Conservation (phyloP, 2,329 filamentous ascomycete species). For the Fusarium bactridioides region DNA sequence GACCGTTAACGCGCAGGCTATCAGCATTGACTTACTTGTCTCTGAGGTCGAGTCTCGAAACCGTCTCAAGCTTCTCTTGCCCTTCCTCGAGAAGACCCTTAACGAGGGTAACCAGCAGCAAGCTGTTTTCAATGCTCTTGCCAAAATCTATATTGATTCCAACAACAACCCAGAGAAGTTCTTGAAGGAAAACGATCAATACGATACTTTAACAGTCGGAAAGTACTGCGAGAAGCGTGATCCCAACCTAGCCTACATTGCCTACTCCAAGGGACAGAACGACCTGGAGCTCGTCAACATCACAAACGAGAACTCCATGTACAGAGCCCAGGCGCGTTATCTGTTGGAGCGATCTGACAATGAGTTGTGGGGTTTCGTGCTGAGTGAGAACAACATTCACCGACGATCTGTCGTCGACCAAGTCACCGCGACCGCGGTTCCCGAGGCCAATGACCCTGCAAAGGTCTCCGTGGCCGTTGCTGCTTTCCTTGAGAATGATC, state of each 20-base stretch:
- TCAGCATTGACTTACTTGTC: slow-evolving; percentile 95
- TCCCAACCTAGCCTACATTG: slow-evolving; percentile 92
- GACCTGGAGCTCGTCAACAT: slow-evolving; percentile 97
- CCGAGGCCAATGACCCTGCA: slow-evolving; percentile 89
- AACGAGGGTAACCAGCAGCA: slow-evolving; percentile 93
- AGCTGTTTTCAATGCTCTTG: slow-evolving; percentile 94
- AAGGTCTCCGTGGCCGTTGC: slow-evolving; percentile 96
- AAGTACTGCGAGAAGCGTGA: slow-evolving; percentile 99
- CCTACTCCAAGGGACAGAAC: slow-evolving; percentile 96
- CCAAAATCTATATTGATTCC: slow-evolving; percentile 99
- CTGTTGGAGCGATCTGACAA: slow-evolving; percentile 87
- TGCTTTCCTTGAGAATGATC: slow-evolving; percentile 87
- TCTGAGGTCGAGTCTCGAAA: slow-evolving; percentile 95
- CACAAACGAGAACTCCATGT: slow-evolving; percentile 99
- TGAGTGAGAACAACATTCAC: slow-evolving; percentile 95
- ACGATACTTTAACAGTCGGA: slow-evolving; percentile 89
- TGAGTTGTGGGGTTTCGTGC: slow-evolving; percentile 94
- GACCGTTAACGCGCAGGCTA: slow-evolving; percentile 83
- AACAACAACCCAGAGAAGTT: slow-evolving; percentile 99
- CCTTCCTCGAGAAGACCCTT: slow-evolving; percentile 93
- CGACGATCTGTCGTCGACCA: slow-evolving; percentile 94
- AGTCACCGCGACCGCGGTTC: slow-evolving; percentile 93
- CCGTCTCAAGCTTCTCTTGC: slow-evolving; percentile 90
- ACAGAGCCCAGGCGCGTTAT: slow-evolving; percentile 95
- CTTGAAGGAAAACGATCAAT: slow-evolving; percentile 95